Conservation (phyloP, 2,329 filamentous ascomycete species). For the Eutypa lata region DNA sequence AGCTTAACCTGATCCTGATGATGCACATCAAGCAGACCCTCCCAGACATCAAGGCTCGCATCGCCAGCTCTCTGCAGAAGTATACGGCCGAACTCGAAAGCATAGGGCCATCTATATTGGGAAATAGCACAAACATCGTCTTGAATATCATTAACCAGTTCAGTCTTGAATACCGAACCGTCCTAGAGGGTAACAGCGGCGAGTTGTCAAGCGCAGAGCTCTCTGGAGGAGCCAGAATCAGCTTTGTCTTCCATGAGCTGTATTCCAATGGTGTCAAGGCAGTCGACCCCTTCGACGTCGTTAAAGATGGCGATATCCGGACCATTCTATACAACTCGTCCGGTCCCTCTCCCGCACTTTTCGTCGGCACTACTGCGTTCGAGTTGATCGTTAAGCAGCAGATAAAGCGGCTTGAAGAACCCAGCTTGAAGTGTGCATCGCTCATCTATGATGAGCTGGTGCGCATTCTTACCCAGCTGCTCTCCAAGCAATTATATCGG, state of each 20-base stretch:
- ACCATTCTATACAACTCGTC: conserved; percentile 98
- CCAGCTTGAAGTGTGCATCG: conserved; percentile 94
- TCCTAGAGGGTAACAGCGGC: conserved; percentile 93
- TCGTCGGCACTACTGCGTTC: conserved; percentile 97
- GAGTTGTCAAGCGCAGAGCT: conserved; percentile 93
- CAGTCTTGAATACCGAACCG: conserved; percentile 93
- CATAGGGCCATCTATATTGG: conserved; percentile 90
- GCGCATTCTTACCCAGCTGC: conserved; percentile 85
- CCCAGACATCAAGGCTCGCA: conserved; percentile 96
- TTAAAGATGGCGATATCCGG: conserved; percentile 96
- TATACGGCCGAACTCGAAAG: conserved; percentile 78
- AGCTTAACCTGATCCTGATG: conserved; percentile 98
- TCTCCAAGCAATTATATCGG: conserved; percentile 85
- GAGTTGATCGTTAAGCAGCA: conserved; percentile 98
- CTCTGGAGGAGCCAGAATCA: conserved; percentile 95
- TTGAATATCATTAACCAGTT: conserved; percentile 99
- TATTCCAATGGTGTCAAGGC: conserved; percentile 98
- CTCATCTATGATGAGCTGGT: conserved; percentile 97
- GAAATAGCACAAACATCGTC: conserved; percentile 93
- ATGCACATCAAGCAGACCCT: conserved; percentile 99
- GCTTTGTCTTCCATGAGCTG: conserved; percentile 98
- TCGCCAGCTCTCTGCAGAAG: conserved; percentile 89
- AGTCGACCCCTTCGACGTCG: conserved; percentile 93
- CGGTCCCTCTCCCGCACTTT: conserved; percentile 93
- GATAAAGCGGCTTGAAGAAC: conserved; percentile 94